A percentile compares a stretch with the other conserved stretches of the same genome.
These are phyloP conservation scores for Dioszegia aurantiaca DNA, from an alignment of 768 basidiomycete species.

Conservation along the genomic window DNA sequence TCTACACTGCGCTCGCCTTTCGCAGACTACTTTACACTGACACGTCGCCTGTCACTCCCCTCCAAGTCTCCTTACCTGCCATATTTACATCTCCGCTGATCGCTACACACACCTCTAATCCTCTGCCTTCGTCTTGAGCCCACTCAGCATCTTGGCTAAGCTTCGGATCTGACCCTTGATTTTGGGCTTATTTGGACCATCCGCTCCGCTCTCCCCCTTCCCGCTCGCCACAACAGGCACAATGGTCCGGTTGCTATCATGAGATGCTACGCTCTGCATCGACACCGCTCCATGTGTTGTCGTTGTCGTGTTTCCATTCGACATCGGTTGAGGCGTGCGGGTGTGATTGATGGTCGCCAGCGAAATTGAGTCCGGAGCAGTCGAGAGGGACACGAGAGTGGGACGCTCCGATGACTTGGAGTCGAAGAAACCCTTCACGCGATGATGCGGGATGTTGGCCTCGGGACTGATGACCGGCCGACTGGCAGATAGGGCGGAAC, in stretches of 20 bases:
- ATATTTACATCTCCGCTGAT: background rate
- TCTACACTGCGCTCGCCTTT: background rate
- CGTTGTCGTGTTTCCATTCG: too few species aligned
- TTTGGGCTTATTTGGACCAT: conserved; percentile 55
- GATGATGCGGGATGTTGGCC: background rate
- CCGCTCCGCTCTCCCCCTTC: conserved; percentile 1
- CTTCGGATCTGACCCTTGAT: conserved; percentile 86
- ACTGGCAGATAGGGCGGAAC: conserved; percentile 2
- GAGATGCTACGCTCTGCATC: conserved; percentile 5
- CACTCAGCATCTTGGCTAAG: conserved; percentile 86
- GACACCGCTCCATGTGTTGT: background rate
- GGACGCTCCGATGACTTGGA: background rate
- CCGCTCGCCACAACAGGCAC: background rate
- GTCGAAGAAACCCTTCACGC: background rate
- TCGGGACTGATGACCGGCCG: background rate
- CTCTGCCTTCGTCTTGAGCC: conserved; percentile 49
- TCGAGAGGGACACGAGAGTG: background rate
- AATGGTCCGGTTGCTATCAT: conserved; percentile 4
- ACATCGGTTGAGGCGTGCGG: background rate
- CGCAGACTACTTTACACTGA: background rate
- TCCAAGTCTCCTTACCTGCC: background rate
- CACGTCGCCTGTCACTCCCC: too few species aligned
- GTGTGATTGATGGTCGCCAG: background rate
- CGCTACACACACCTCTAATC: conserved; percentile 18
- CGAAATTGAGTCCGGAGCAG: conserved; percentile 10